Percentiles rank a stretch among this genome's conserved stretches.
Evolutionary conservation across 305 asterid genomes (phyloP).

Genomic region (Fraxinus nigra): DNA sequence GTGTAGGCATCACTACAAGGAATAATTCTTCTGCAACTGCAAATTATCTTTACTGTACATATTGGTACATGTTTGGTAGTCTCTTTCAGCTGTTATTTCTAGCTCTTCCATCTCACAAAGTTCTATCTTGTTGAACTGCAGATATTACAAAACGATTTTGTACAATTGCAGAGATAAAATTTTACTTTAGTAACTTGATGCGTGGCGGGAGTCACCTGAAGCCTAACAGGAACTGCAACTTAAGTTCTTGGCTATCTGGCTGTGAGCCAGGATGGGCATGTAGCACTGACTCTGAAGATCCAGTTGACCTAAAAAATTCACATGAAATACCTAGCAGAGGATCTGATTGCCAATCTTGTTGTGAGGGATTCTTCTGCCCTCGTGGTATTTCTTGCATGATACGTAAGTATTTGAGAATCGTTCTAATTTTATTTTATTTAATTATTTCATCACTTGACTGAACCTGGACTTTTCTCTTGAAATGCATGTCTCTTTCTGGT

Average conservation of each 20-base stretch:
- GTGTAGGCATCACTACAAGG: background rate
- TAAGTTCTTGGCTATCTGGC: slow-evolving; percentile 65
- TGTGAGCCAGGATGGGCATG: slow-evolving; percentile 99
- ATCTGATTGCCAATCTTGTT: slow-evolving; percentile 65
- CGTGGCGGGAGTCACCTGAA: slow-evolving; percentile 34
- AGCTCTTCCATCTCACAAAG: slow-evolving; percentile 15
- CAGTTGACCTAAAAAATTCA: slow-evolving; percentile 33
- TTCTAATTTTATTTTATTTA: background rate
- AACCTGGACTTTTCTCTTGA: background rate
- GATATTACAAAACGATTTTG: slow-evolving; percentile 65
- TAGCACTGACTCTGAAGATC: slow-evolving; percentile 40
- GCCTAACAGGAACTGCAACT: slow-evolving; percentile 76
- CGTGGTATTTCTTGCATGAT: slow-evolving; percentile 90
- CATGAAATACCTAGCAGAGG: slow-evolving; percentile 57
- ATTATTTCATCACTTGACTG: background rate
- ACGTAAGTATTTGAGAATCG: slow-evolving; percentile 51
- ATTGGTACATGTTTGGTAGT: background rate
- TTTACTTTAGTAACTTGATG: slow-evolving; percentile 55
- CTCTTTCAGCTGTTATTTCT: background rate
- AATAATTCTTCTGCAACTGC: background rate
- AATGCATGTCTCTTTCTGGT: background rate
- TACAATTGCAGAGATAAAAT: slow-evolving; percentile 70
- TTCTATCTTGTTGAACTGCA: slow-evolving; percentile 29
- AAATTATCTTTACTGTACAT: background rate
- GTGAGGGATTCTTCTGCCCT: slow-evolving; percentile 95